These are phyloP conservation scores for Drosera capensis DNA, from an alignment of 148 eudicot species.

Conservation along the genomic window DNA sequence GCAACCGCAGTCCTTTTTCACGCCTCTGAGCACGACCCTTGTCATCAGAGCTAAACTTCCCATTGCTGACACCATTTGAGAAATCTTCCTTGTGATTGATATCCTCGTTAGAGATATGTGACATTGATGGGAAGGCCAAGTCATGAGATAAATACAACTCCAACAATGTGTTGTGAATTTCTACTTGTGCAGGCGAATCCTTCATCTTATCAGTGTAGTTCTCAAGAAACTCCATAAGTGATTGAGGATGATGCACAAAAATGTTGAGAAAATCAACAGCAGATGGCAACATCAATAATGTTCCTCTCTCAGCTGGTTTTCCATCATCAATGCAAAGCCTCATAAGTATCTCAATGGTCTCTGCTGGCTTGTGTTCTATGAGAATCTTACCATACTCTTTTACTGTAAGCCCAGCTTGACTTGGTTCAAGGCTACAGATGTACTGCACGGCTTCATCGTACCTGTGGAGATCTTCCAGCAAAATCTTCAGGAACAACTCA, in stretches of 20 bases:
- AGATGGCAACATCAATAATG: slow-evolving; percentile 77
- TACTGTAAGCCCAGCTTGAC: slow-evolving; percentile 89
- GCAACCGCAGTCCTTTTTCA: slow-evolving; percentile 69
- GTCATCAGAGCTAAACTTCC: slow-evolving; percentile 32
- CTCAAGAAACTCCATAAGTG: slow-evolving; percentile 88
- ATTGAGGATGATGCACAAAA: slow-evolving; percentile 74
- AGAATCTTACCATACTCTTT: slow-evolving; percentile 93
- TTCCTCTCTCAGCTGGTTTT: slow-evolving; percentile 35
- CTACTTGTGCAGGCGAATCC: slow-evolving; percentile 92
- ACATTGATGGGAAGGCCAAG: slow-evolving; percentile 60
- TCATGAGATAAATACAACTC: slow-evolving; percentile 81
- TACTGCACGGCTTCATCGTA: slow-evolving; percentile 91
- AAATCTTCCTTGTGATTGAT: slow-evolving; percentile 15
- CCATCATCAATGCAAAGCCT: slow-evolving; percentile 93
- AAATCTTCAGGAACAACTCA: slow-evolving; percentile 86
- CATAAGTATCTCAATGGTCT: slow-evolving; percentile 71
- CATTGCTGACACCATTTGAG: no score
- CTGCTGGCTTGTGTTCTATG: slow-evolving; percentile 79
- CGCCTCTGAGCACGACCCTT: slow-evolving; percentile 40
- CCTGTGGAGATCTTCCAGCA: slow-evolving; percentile 85
- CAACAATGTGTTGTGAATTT: slow-evolving; percentile 81
- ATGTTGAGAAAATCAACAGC: slow-evolving; percentile 92
- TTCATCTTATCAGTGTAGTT: slow-evolving; percentile 76
- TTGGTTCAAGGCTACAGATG: slow-evolving; percentile 72
- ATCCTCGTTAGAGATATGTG: slow-evolving; percentile 29